Percentiles rank a stretch among this genome's conserved stretches.
These are phyloP conservation scores for Coniochaeta sp. DNA, from an alignment of 2,329 filamentous ascomycete genomes.

Conservation along the genomic window DNA sequence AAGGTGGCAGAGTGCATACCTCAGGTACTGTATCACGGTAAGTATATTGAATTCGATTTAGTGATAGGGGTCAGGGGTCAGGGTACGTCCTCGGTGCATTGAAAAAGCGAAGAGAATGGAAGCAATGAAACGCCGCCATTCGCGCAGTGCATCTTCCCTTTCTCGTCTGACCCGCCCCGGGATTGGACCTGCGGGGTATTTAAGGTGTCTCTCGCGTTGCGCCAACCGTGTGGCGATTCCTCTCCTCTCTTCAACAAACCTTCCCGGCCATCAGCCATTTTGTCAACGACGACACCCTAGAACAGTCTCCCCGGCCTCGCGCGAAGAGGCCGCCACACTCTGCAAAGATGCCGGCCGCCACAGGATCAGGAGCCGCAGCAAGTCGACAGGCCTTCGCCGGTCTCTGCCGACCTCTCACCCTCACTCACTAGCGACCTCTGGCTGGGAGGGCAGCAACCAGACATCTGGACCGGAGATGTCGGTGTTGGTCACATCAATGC, in stretches of 20 bases:
- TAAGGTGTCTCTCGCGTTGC: neutral
- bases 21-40: too few relatives aligned
- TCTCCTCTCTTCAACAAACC: neutral
- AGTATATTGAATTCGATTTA: too few relatives aligned
- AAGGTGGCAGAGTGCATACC: too few relatives aligned
- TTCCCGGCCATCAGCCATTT: neutral
- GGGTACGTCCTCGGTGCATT: neutral
- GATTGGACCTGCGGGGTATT: neutral
- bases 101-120: neutral
- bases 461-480: neutral
- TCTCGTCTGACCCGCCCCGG: neutral
- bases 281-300: neutral
- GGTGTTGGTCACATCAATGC: neutral
- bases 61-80: too few relatives aligned
- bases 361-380: conserved; percentile 12
- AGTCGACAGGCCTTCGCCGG: conserved; percentile 9
- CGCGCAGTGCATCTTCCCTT: neutral
- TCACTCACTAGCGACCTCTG: conserved; percentile 6
- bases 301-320: conserved; percentile 16
- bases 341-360: conserved; percentile 21
- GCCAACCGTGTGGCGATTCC: neutral
- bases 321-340: conserved; percentile 17
- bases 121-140: neutral
- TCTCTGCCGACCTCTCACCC: conserved; percentile 12
- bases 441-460: neutral